Conservation (phyloP, 2,329 filamentous ascomycete species). For the Aciculosporium take region DNA sequence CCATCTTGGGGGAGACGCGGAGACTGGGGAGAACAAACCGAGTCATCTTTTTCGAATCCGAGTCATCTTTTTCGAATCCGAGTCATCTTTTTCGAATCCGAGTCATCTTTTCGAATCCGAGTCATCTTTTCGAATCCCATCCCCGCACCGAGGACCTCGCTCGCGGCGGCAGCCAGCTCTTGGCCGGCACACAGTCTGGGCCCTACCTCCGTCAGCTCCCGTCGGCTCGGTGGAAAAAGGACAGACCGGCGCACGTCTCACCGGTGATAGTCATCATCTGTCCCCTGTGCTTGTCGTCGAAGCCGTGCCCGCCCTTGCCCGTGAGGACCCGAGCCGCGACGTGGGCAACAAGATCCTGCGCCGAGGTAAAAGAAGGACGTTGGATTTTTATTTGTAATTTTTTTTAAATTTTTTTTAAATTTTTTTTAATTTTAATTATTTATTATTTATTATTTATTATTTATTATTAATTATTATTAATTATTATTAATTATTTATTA, state of each 20-base stretch:
- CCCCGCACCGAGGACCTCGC: slow-evolving; percentile 25
- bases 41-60: no score
- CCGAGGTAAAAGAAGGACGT: no score
- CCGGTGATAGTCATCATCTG: slow-evolving; percentile 38
- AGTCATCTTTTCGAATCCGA: slow-evolving; percentile 5
- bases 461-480: no score
- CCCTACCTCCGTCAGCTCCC: slow-evolving; percentile 19
- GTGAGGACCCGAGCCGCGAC: slow-evolving; percentile 33
- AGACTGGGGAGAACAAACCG: no score
- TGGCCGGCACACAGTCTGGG: slow-evolving; percentile 31
- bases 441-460: no score
- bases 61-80: no score
- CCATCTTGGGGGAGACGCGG: no score
- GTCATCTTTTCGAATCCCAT: slow-evolving; percentile 13
- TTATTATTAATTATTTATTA: no score
- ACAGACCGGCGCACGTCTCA: slow-evolving; percentile 8
- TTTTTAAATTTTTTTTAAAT: no score
- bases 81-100: neutral
- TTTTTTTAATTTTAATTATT: no score
- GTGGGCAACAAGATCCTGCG: slow-evolving; percentile 29
- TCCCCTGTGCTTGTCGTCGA: slow-evolving; percentile 34
- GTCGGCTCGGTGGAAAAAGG: no score
- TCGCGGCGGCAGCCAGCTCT: slow-evolving; percentile 31
- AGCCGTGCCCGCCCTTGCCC: slow-evolving; percentile 33
- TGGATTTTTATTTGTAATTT: no score